Base-by-base conservation (phyloP, 805 yeast genomes). In the Dipodascus geniculatus region DNA sequence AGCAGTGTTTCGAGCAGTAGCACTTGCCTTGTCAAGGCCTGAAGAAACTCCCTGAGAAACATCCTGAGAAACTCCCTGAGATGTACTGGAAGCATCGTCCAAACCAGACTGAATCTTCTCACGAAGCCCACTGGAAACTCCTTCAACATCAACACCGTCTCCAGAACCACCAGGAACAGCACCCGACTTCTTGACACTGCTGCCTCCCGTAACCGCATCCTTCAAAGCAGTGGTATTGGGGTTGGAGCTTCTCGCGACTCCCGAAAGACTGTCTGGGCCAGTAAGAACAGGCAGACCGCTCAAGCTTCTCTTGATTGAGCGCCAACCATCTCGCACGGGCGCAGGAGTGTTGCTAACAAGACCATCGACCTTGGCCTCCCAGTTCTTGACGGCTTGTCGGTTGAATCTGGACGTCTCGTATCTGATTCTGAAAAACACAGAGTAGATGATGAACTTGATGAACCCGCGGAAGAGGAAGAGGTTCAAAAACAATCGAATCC, bases 331-430 rank as follows among this genome's bases (percentile, higher is more conserved):
- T 11, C 44, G 17, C 4, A 38, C 44, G 4, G 20, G 20, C 4
- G 44, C 20, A n/a, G 44, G 44, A 9, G 44, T 16, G 14, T 38
- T 38, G 54, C 79, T 77, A 47, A 81, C 69, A 17, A 81, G 55
- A 19, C 83, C 81, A 65, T 83, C 85, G 51, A 78, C 60, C 59
- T 82, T 74, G 50, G 84, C 82, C 68, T 85, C 95, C 72, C 83
- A 72, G 52, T 75, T 72, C 71, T 83, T 81, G 65, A 87, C 73
- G 31, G 80, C 82, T 57, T 77, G 72, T 69, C 87, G 82, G 54
- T 88, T 84, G 71, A 81, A 82, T 28, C 79, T 72, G 2, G 93
- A 84, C 60, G 80, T 81, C 65, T 87, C 95, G 65, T 74, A 86
- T 68, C 95, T 80, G 54, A 83, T 68, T 68, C 86, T 86, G 68